Base-by-base conservation (phyloP, 805 yeast species). In the Hanseniaspora valbyensis region DNA sequence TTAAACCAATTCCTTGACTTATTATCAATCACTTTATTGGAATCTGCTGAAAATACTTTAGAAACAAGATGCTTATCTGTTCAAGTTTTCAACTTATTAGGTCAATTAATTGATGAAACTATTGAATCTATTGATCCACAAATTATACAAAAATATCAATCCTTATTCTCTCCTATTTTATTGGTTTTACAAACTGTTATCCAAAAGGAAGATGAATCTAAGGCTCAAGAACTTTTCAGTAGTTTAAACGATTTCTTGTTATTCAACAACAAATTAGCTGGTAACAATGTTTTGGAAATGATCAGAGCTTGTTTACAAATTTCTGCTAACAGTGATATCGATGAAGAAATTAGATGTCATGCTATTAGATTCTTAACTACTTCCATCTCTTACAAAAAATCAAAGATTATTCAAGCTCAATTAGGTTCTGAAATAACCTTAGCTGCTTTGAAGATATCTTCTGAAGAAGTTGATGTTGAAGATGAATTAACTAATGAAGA, bases 291-390 rank as follows among this genome's bases (percentile, higher is more conserved):
- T 56, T 68, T 79, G 44, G 78, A 74, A 46, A 74, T 92, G 59
- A 69, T 88, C 55, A 77, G 78, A 57, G 74, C 86, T 59, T 77
- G 88, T 75, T 68, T 81, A 58, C 86, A 86, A 65, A 78, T 89
- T 54, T 78, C 95, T 33, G 63, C 77, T 49, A 80, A 83, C 66
- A 69, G 72, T 45, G 65, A 71, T 39, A 65, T 83, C 50, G 95
- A 86, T 56, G 87, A 83, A 58, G 96, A 89, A 60, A 75, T 75
- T 65, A 79, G 96, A 69, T 76, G 76, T 53, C 83, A 81, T 62
- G 90, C 95, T 34, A 73, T 92, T 59, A 89, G 83, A 62, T 88
- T 88, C 61, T 75, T 92, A 56, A 81, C 82, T 53, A 78, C 90
- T 48, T 81, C 83, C 54, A 81, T 83, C 38, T 74, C 85, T 24